phyloP scores from a whole-genome alignment of 2,329 filamentous ascomycete genomes.

The Stachybotrys chlorohalonatus region DNA sequence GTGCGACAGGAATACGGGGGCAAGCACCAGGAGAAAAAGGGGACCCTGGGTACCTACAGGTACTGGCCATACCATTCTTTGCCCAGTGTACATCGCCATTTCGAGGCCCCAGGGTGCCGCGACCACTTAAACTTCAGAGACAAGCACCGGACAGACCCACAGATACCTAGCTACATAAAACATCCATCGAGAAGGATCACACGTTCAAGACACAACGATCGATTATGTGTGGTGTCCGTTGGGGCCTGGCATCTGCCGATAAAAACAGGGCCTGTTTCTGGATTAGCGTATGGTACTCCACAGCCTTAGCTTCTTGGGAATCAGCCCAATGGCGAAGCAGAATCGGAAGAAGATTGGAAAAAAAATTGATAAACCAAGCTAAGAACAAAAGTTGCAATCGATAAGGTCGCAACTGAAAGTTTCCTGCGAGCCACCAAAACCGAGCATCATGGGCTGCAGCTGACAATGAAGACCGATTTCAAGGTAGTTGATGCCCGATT shows the following conservation, averaged over 20 bases:
- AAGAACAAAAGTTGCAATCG: constrained; percentile 13
- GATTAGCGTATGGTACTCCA: background rate
- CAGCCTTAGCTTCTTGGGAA: background rate
- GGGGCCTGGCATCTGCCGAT: too few relatives aligned
- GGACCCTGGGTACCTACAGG: background rate
- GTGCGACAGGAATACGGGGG: constrained; percentile 14
- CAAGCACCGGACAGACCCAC: too few relatives aligned
- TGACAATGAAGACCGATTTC: constrained; percentile 97
- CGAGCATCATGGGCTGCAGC: constrained; percentile 25
- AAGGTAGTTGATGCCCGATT: constrained; percentile 49
- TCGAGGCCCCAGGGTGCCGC: background rate
- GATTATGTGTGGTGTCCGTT: too few relatives aligned
- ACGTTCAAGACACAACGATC: too few relatives aligned
- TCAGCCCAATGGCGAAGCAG: background rate
- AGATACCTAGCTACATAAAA: too few relatives aligned
- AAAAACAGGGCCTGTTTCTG: too few relatives aligned
- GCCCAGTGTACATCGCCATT: constrained; percentile 6
- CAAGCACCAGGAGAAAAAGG: constrained; percentile 5
- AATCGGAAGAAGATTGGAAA: background rate
- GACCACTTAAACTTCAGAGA: too few relatives aligned
- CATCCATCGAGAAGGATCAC: too few relatives aligned
- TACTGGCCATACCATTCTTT: too few relatives aligned
- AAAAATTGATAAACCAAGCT: background rate
- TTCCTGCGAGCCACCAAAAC: constrained; percentile 17
- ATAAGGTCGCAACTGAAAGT: constrained; percentile 23